Conservation (phyloP, 139 green algal genomes). For the Spirogloea muscicola region DNA sequence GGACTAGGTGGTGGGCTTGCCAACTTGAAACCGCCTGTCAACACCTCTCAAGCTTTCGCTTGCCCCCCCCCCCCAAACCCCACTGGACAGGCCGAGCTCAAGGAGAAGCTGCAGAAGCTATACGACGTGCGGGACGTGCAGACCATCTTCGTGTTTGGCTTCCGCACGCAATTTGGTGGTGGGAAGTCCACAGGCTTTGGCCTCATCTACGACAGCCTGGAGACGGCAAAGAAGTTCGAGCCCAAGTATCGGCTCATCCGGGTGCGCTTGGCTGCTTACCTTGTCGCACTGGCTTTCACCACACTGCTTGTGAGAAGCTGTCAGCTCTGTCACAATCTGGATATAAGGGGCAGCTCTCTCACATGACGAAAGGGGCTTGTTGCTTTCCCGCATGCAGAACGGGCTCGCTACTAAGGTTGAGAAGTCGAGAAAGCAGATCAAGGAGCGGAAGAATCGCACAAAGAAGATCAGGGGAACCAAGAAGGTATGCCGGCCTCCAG, state of each 20-base stretch:
- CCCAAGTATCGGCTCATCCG: slow-evolving; percentile 91
- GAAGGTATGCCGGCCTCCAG: no score
- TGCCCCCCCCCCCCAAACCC: no score
- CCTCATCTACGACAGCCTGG: slow-evolving; percentile 96
- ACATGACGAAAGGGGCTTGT: no score
- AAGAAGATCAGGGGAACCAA: slow-evolving; percentile 91
- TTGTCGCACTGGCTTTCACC: no score
- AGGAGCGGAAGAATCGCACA: slow-evolving; percentile 96
- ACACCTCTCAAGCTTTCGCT: no score
- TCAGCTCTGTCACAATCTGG: no score
- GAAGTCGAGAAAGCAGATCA: slow-evolving; percentile 96
- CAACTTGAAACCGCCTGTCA: no score
- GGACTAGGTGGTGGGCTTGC: no score
- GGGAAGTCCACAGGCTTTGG: slow-evolving; percentile 98
- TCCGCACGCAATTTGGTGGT: slow-evolving; percentile 98
- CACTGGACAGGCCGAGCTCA: slow-evolving; percentile 81
- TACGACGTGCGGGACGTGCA: slow-evolving; percentile 90
- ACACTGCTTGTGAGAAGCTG: no score
- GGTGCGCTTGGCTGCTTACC: no score
- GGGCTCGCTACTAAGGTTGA: slow-evolving; percentile 75
- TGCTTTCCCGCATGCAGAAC: no score
- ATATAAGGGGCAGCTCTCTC: no score
- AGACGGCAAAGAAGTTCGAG: slow-evolving; percentile 95
- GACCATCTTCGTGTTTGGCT: slow-evolving; percentile 90
- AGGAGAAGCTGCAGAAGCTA: slow-evolving; percentile 92